Base-by-base conservation (phyloP, 371 early-diverging fungal genomes). In the Saksenaea vasiformis region DNA sequence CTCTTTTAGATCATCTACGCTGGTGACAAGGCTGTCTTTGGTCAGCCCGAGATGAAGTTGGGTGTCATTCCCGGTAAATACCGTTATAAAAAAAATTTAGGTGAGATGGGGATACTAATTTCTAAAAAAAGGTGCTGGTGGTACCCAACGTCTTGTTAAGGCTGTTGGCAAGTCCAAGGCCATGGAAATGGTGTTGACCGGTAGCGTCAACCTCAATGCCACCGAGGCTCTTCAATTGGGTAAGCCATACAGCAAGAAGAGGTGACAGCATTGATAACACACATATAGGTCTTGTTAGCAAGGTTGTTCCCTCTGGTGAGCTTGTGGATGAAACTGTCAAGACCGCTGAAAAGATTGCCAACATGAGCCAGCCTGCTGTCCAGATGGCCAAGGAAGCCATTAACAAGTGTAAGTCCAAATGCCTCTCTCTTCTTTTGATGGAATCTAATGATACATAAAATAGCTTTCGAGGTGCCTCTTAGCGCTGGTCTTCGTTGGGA, bases 161-260 rank as follows among this genome's bases (percentile, higher is more conserved):
- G 97, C 96, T 43, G 90, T 98, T 67, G 99, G 99, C 69, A 98
- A 98, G 85, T 91, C 96, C 56, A 96, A 96, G 88, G 97, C 98
- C 47, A 98, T 98, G 99, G 97, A 98, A 77, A 88, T 96, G 83
- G 82, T 92, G 61, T 86, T 98, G 69, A 91, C 95, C 34, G 99
- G 99, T 55, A 81, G 81, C 17, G 80, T 87, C 70, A 92, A 92
- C 76, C 79, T 96, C 78, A 85, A 78, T 41, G 99, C 99, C 17
- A 78, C 84, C 58, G 98, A 98, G 74, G 99, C 99, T 41, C 88
- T 91, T 71, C 62, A 78, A 43, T 82, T 88, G 26, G 97, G 92
- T 70, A 73, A 57, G 64, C 22, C 13, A 15, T 0, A 54, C 28
- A n/a, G n/a, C n/a, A 54, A 19, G 59, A 38, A 44, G 11, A 10